Base-by-base conservation (phyloP, 257 asterid genomes). In the Apocynum venetum region DNA sequence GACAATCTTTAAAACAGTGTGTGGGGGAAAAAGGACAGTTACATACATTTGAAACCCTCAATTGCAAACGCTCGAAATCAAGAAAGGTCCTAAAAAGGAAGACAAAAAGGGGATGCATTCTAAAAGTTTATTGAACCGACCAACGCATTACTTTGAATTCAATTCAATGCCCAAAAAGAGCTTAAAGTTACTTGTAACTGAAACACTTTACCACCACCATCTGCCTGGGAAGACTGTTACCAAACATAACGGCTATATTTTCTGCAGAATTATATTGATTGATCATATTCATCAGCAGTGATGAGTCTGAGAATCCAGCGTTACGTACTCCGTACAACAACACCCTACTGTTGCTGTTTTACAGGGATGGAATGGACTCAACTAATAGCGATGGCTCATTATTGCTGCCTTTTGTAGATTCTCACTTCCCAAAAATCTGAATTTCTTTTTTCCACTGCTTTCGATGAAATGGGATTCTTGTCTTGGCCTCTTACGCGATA, bases 161-260 rank as follows among this genome's bases (percentile, higher is more conserved):
- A 59, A 38, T 25, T 48, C 48, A 49, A 14, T 72, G 63, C 17
- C 17, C 55, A 51, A 13, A 9, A 49, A 17, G 61, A 25, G 41
- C 61, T 8, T 51, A 10, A 51, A 51, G 13, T 8, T 5, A 9
- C 20, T 44, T 20, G 74, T 47, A 47, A 70, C 74, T n/a, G 74
- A 47, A 70, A 4, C 43, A 70, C 55, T 51, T 12, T 2, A 8
- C 65, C 65, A n/a, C 38, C 12, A 20, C 12, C 65, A 59, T 7
- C 40, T 31, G 12, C 1, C 52, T 63, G 73, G 63, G 61, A 47
- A 46, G 9, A 36, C 64, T 46, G 78, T 55, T 59, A 59, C 47
- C 4, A 2, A 76, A 49, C 74, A 13, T 76, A 76, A 66, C 80
- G 80, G 74, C 80, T 76, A 76, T 65, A 76, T 49, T 76, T 76